Evolutionary conservation across 139 green algal genomes (phyloP).

Genomic region (Chlamydomonas incerta): DNA sequence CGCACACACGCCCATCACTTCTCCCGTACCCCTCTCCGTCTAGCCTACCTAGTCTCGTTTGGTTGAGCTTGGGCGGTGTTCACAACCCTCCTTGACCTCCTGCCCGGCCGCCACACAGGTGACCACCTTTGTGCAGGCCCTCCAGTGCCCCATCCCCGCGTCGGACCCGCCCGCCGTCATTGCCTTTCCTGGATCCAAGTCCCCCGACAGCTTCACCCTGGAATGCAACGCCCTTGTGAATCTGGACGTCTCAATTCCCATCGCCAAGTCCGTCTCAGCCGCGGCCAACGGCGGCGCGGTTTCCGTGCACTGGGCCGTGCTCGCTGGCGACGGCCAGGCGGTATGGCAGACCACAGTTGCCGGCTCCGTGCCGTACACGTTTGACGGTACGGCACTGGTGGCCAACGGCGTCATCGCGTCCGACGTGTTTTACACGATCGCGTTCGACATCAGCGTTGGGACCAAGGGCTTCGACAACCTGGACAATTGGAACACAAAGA

Average conservation of each 20-base stretch:
- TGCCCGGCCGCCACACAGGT: too few species aligned
- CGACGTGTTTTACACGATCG: not conserved
- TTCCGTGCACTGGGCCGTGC: not conserved
- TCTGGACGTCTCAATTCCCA: not conserved
- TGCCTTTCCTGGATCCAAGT: not conserved
- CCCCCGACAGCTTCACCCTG: slow-evolving; percentile 11
- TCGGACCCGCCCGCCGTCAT: not conserved
- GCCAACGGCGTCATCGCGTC: not conserved
- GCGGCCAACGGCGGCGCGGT: too few species aligned
- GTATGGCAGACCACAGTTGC: not conserved
- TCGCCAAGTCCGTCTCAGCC: too few species aligned
- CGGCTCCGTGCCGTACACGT: not conserved
- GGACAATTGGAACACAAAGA: slow-evolving; percentile 23
- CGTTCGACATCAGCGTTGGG: not conserved
- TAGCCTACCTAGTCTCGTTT: too few species aligned
- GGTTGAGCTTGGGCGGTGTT: too few species aligned
- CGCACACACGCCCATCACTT: too few species aligned
- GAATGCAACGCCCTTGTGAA: not conserved
- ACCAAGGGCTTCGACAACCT: not conserved
- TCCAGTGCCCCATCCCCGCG: slow-evolving; percentile 2
- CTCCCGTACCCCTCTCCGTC: too few species aligned
- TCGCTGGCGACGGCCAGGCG: too few species aligned
- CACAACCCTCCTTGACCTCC: too few species aligned
- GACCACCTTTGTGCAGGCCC: not conserved
- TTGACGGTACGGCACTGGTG: not conserved